Evolutionary conservation across 1,284 basidiomycete species (phyloP).

Genomic region (Ustilago cynodontis): DNA sequence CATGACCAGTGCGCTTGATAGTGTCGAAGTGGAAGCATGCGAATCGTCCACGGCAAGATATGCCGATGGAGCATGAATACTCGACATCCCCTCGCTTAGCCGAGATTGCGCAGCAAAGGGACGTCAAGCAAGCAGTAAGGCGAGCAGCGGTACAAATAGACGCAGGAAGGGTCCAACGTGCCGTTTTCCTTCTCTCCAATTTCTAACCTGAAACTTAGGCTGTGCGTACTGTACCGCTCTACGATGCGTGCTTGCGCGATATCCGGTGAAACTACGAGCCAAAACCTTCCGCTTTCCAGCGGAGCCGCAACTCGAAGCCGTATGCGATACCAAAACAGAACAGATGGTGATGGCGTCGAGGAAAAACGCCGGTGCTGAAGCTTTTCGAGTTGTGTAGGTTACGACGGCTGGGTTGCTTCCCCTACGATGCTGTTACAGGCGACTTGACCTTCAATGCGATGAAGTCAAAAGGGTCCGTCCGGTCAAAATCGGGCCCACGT

Average conservation of each 20-base stretch:
- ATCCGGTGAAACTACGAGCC: neutral
- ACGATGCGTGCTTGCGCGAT: neutral
- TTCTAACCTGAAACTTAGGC: neutral
- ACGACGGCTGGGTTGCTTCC: neutral
- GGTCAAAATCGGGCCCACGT: neutral
- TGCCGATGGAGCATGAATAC: conserved; percentile 12
- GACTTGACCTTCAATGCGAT: neutral
- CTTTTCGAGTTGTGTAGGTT: neutral
- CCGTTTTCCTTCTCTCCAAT: neutral
- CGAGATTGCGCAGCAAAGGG: neutral
- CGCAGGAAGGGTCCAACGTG: neutral
- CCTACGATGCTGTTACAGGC: neutral
- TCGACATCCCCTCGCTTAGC: conserved; percentile 6
- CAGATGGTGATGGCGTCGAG: too few relatives aligned
- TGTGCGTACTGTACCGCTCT: neutral
- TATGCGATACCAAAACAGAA: neutral
- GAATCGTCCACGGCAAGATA: neutral
- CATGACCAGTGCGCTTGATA: conserved; percentile 16
- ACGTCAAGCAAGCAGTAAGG: neutral
- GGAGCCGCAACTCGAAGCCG: neutral
- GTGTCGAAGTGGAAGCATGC: neutral
- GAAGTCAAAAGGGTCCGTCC: neutral
- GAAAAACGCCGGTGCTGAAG: neutral
- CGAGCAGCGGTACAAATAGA: neutral
- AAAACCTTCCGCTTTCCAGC: neutral